These are phyloP conservation scores for Camelina laxa DNA, from an alignment of 345 rosid species.

Conservation along the genomic window DNA sequence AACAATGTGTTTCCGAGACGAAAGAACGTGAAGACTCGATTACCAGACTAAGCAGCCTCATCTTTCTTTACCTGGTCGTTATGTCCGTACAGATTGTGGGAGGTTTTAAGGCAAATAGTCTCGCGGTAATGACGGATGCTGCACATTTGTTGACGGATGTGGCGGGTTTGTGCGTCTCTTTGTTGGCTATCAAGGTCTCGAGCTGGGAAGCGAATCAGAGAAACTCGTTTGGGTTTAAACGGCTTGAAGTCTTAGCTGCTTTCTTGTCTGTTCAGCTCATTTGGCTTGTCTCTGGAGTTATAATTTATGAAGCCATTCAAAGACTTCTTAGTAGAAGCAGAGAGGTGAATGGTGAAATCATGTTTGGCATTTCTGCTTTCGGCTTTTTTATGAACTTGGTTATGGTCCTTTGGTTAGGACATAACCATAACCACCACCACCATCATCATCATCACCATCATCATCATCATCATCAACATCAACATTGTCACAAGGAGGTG, in stretches of 20 bases:
- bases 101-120: conserved; percentile 78
- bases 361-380: conserved; percentile 76
- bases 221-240: conserved; percentile 71
- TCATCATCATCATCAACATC: conserved; percentile 32
- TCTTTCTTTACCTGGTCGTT: conserved; percentile 52
- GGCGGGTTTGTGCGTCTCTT: conserved; percentile 69
- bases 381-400: conserved; percentile 72
- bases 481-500: conserved; percentile 24
- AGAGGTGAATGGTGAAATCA: conserved; percentile 64
- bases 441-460: conserved; percentile 34
- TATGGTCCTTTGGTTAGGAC: conserved; percentile 81
- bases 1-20: conserved; percentile 47
- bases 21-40: conserved; percentile 55
- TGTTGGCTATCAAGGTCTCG: conserved; percentile 76
- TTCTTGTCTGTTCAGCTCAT: conserved; percentile 80
- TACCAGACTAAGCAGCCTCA: conserved; percentile 56
- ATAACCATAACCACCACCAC: conserved; percentile 41
- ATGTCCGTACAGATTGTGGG: conserved; percentile 76
- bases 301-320: conserved; percentile 65
- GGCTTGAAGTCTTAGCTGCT: conserved; percentile 82
- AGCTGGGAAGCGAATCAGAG: conserved; percentile 74
- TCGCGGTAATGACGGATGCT: conserved; percentile 84
- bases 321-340: conserved; percentile 59
- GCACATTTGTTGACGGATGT: conserved; percentile 80
- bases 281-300: conserved; percentile 74